Evolutionary conservation across 805 yeast species (phyloP).

Genomic region (Wickerhamomyces mucosus): DNA sequence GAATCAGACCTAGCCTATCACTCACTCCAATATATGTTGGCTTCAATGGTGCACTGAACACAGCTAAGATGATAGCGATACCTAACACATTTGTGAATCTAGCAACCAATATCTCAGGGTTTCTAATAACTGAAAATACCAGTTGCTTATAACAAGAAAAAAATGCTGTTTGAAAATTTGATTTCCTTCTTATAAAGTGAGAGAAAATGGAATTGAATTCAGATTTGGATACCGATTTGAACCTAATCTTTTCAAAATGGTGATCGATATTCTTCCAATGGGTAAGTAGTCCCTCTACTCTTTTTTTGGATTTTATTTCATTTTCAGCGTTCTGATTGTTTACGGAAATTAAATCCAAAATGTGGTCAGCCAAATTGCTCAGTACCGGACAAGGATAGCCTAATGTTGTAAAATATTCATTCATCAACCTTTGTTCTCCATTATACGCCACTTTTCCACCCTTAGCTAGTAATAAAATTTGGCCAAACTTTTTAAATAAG

Average conservation of each 20-base stretch:
- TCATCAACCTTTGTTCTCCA: conserved; percentile 44
- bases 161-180: conserved; percentile 13
- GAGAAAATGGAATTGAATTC: conserved; percentile 10
- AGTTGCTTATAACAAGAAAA: conserved; percentile 14
- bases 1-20: conserved; percentile 68
- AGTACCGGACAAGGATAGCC: conserved; percentile 51
- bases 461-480: conserved; percentile 61
- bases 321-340: conserved; percentile 12
- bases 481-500: conserved; percentile 56
- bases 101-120: conserved; percentile 49
- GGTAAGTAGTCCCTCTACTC: conserved; percentile 9
- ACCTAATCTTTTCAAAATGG: neutral
- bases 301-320: conserved; percentile 9
- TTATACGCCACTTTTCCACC: conserved; percentile 72
- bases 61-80: conserved; percentile 56
- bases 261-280: conserved; percentile 9
- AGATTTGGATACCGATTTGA: conserved; percentile 2
- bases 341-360: conserved; percentile 59
- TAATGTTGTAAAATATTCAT: conserved; percentile 35
- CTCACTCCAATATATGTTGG: conserved; percentile 40
- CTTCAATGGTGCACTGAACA: conserved; percentile 56
- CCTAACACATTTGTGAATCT: conserved; percentile 60
- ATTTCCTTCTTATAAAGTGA: conserved; percentile 10
- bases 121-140: conserved; percentile 28
- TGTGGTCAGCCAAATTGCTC: conserved; percentile 68